Conservation (phyloP, 495 filamentous ascomycete species). For the Xylaria venustula region DNA sequence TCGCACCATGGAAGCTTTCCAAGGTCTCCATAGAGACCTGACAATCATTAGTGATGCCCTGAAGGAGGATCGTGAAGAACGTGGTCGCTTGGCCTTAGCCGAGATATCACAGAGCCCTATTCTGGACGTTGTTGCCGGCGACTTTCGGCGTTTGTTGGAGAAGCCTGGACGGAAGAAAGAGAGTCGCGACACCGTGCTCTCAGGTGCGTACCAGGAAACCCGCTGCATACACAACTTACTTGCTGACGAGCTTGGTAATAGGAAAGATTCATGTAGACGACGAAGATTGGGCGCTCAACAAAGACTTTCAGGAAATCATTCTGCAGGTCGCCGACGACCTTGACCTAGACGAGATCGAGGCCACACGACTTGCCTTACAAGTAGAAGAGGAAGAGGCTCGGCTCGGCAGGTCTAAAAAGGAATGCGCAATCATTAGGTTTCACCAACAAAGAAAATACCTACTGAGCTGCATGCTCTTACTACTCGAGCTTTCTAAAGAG, state of each 20-base stretch:
- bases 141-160: slow-evolving; percentile 75
- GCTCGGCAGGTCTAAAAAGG: slow-evolving; percentile 65
- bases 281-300: slow-evolving; percentile 76
- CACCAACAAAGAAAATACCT: slow-evolving; percentile 76
- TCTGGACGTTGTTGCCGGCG: slow-evolving; percentile 65
- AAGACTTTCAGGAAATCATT: slow-evolving; percentile 77
- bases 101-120: slow-evolving; percentile 44
- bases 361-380: slow-evolving; percentile 68
- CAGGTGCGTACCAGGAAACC: slow-evolving; percentile 43
- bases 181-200: slow-evolving; percentile 54
- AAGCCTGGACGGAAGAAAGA: slow-evolving; percentile 68
- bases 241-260: slow-evolving; percentile 43
- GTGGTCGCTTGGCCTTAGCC: slow-evolving; percentile 49
- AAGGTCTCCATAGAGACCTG: slow-evolving; percentile 77
- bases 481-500: slow-evolving; percentile 63
- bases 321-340: slow-evolving; percentile 81
- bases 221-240: not conserved
- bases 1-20: slow-evolving; percentile 64
- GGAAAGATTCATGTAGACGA: slow-evolving; percentile 70
- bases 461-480: slow-evolving; percentile 77
- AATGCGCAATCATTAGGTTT: slow-evolving; percentile 77
- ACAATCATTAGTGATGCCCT: slow-evolving; percentile 60
- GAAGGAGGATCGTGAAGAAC: slow-evolving; percentile 52
- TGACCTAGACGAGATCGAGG: slow-evolving; percentile 83
- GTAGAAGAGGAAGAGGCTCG: slow-evolving; percentile 62